Base-by-base conservation (phyloP, 495 filamentous ascomycete species). In the Massariosphaeria phaeospora region DNA sequence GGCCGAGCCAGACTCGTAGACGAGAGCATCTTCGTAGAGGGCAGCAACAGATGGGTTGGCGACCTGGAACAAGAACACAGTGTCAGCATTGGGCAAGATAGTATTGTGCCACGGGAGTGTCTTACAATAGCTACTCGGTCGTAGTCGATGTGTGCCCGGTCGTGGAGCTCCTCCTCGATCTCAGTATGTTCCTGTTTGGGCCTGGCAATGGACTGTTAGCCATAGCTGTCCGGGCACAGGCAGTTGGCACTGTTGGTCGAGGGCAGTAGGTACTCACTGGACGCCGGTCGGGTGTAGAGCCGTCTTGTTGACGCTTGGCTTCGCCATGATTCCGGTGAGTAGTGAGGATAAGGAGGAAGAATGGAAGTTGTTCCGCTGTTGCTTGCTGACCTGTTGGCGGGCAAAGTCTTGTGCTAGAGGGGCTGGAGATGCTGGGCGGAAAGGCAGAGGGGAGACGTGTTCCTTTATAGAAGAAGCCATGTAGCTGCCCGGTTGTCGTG, bases 71-170 rank as follows among this genome's bases (percentile, higher is more conserved):
- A 54, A 48, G 62, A 59, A 30, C 29, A 30, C 30, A 33, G 29
- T 33, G n/a, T 50, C 26, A 54, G 34, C 35, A 45, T 5, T 13
- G 42, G 36, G 18, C 23, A 25, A 38, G 23, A 39, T 46, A 13
- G 36, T 24, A 26, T 43, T 21, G 20, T 23, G 29, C 46, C 35
- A 44, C 25, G 51, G 41, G 40, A 15, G n/a, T 11, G 8, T 33
- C 84, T 67, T 77, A 95, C 91, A 77, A 98, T 98, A 52, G 94
- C 86, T 63, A 98, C 93, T 64, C 94, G 86, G 73, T 96, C 88
- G 69, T 97, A 98, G 82, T 98, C 93, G 74, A 98, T 97, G 79
- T 97, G 90, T 63, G 93, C 94, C 70, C 88, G 90, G 74, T 97
- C 89, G 71, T 97, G 91, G 35, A 98, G 84, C 71, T 96, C 89